Base-by-base conservation (phyloP, 2,329 filamentous ascomycete genomes). In the Diaporthe sp. region DNA sequence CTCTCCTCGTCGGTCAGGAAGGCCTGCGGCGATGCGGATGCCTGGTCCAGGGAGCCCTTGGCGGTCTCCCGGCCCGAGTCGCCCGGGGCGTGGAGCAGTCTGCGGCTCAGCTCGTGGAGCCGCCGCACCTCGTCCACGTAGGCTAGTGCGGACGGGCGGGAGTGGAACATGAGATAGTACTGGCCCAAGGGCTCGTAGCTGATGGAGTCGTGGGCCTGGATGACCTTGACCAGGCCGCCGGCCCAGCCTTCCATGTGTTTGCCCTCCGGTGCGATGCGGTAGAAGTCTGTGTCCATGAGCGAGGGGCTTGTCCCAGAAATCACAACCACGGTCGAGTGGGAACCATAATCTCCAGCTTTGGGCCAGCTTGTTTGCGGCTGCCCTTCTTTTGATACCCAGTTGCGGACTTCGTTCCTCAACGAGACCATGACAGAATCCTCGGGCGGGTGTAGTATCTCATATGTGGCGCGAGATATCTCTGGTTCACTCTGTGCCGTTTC, bases 81-180 rank as follows among this genome's bases (percentile, higher is more conserved):
- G 70, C 79, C 78, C 80, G 83, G 68, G 75, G 79, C 74, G 56
- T 79, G 81, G 61, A 80, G 75, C 19, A 79, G 79, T 68, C 80
- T 77, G 80, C 79, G 71, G 44, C 19, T 77, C 77, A 63, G 78
- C 27, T 27, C 77, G 77, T 90, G 88, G 22, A 93, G 82, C 8
- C 87, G 84, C 12, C 82, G 79, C 0, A 88, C 86, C 75, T 91
- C 88, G 32, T 86, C 84, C 70, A 89, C 87, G 81, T 94, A 96
- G 53, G 89, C 86, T 10, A 84, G 81, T 0, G 93, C 93, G 17
- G 91, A 89, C n/a, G 85, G 83, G 25, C 84, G 79, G 30, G 85
- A 88, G 75, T 88, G 85, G 85, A 96, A 96, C 71, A 94, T 86
- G 72, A 96, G 84, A 82, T 90, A 92, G 84, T 95, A 96, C 78